Base-by-base conservation (phyloP, 805 yeast species). In the Metschnikowia aberdeeniae region DNA sequence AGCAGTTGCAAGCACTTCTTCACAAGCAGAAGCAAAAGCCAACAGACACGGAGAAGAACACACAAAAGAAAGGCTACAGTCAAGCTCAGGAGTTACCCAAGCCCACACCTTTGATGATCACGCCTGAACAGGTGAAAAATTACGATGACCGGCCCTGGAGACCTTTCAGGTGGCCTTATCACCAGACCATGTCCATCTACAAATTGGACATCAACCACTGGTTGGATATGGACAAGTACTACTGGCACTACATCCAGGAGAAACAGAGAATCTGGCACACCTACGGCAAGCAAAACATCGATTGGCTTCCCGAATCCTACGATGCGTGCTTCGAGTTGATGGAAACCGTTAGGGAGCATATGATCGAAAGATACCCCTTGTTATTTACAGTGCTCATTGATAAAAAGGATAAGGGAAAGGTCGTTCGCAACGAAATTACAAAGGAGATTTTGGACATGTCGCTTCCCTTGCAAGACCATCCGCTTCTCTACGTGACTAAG, bases 91-190 rank as follows among this genome's bases (percentile, higher is more conserved):
- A 51, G 22, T 33, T 62, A 34, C 78, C 79, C 8, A 59, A 60
- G 34, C 83, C 84, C 17, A 73, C 81, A 0, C 86, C 88, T 0
- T 63, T 82, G 26, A 68, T 68, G 64, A 75, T 84, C 42, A 82
- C 86, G 0, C 86, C 86, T 2, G 88, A 84, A 40, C 80, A 81
- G 53, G 85, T 82, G 9, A 67, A 68, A 50, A 75, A 73, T 20
- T 81, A 82, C 56, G 87, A 84, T 54, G 89, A 82, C 55, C 70
- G 89, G 59, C 89, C 89, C 10, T 84, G 89, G 89, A 71, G 89
- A 64, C 89, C 89, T 7, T 84, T 84, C 65, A 69, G 89, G 56
- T 81, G 86, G 82, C 89, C 89, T 26, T 84, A 84, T 57, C 88
- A 83, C 61, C 89, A 84, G 62, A 84, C 89, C 1, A 84, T 84